Conservation (phyloP, 768 basidiomycete species). For the Suillus discolor region DNA sequence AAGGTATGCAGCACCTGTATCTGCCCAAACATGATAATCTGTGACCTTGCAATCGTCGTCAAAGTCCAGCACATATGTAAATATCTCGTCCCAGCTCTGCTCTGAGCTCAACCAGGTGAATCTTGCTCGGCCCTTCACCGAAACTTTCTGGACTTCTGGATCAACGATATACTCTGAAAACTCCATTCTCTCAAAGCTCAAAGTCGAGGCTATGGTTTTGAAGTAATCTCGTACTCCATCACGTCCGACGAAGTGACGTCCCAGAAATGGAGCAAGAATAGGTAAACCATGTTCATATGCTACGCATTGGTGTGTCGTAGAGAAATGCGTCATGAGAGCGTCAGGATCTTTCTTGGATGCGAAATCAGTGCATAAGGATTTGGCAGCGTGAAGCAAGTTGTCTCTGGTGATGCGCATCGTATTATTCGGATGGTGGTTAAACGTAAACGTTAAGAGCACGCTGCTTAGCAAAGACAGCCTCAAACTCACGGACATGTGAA, state of each 20-base stretch:
- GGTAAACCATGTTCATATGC: conserved; percentile 59
- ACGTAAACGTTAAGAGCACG: neutral
- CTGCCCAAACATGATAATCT: conserved; percentile 69
- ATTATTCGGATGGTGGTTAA: conserved; percentile 1
- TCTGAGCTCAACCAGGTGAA: conserved; percentile 59
- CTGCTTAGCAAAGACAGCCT: neutral
- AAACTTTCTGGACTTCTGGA: conserved; percentile 49
- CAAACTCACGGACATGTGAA: neutral
- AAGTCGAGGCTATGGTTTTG: conserved; percentile 42
- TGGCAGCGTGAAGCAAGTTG: conserved; percentile 46
- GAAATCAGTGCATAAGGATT: conserved; percentile 55
- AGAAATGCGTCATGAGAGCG: conserved; percentile 54
- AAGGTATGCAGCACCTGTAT: conserved; percentile 65
- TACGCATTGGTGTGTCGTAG: conserved; percentile 42
- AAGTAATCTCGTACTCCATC: conserved; percentile 53
- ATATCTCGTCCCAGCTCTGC: conserved; percentile 64
- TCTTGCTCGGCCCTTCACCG: conserved; percentile 51
- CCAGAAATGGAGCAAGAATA: conserved; percentile 61
- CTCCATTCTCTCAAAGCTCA: conserved; percentile 52
- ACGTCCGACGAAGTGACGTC: conserved; percentile 47
- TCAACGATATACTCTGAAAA: conserved; percentile 63
- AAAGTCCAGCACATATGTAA: conserved; percentile 62
- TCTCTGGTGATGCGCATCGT: conserved; percentile 31
- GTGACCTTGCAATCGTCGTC: conserved; percentile 57
- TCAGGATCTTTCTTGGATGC: conserved; percentile 43